Base-by-base conservation (phyloP, 176 grass and related monocot species). In the Cocos nucifera region DNA sequence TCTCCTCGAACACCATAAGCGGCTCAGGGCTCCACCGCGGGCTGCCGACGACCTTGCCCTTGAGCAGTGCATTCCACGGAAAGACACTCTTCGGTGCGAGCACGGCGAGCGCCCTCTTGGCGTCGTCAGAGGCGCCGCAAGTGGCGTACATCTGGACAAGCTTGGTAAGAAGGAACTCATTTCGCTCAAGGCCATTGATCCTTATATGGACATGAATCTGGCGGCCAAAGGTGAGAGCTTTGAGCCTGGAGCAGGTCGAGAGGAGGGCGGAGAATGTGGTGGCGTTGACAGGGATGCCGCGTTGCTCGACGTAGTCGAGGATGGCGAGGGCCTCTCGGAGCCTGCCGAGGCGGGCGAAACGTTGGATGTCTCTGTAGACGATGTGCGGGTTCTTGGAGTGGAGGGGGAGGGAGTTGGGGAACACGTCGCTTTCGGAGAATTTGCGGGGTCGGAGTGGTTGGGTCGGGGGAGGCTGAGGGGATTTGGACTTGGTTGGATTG, bases 291-390 rank as follows among this genome's bases (percentile, higher is more conserved):
- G 83, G 92, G 58, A 96, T 65, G 59, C 86, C 92, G 0, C 80
- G 80, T 57, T 80, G 83, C 78, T 89, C 82, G 73, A 96, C 64
- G 73, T 96, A 85, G 64, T 96, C 92, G 28, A 90, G 86, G 70
- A 90, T 63, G 7, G 70, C 50, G 24, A 95, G 77, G 20, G 83
- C 83, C 30, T 88, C 82, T 18, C 63, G 59, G 19, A 90, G 24
- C 27, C 81, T 28, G 4, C 79, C 84, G 17, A 29, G 56, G 48
- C 78, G 80, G 1, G 81, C 75, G 17, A 96, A 70, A 25, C 75
- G 56, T 15, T 72, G 61, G 57, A 90, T 75, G 63, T 83, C 87
- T 0, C 57, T 20, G 28, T 77, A 84, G 51, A 96, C 71, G 50
- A 67, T 74, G 51, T 76, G 59, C n/a, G 80, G 80, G 73, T 96